Base-by-base conservation (phyloP, 179 eudicot genomes). In the Actinidia arguta region DNA sequence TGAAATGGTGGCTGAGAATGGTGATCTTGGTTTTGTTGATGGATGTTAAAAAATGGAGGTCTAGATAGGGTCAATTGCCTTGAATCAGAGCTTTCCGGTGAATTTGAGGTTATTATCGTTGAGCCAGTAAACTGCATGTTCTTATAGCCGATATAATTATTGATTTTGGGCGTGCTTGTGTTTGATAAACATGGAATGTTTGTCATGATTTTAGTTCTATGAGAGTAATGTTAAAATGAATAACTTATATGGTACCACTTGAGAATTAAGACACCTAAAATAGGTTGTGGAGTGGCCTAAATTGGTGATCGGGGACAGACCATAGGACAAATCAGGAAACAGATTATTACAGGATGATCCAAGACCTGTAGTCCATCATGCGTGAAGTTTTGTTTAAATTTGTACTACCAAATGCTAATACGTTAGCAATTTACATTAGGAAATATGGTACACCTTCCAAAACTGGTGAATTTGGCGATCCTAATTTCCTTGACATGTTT, bases 81-180 rank as follows among this genome's bases (percentile, higher is more conserved):
- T 12, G 88, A 90, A 67, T 88, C 89, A 61, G 98, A 93, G 83
- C 89, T 93, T 51, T 81, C 92, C 0, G 98, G 94, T 12, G 73
- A 89, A 58, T 90, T 91, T 83, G 91, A 91, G 98, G 98, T 94
- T 81, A 25, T 44, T 8, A 51, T 18, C 39, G n/a, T n/a, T n/a
- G n/a, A n/a, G n/a, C n/a, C 20, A 47, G 22, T 61, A 27, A 31
- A 36, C 6, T 62, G 9, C 48, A 0, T 46, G 46, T 24, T 6
- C 0, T 13, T 12, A 66, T 16, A 14, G 71, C 17, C 18, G 20
- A 44, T 18, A 4, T 69, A 36, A 44, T 69, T n/a, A 17, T 13
- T 69, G 73, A 2, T 44, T 69, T 42, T 12, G 52, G 14, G 3
- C 17, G 14, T 69, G 10, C 51, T 20, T 69, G 48, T 42, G 51